Evolutionary conservation across 2,329 filamentous ascomycete species (phyloP).

Genomic region (Microthyrium microscopicum): DNA sequence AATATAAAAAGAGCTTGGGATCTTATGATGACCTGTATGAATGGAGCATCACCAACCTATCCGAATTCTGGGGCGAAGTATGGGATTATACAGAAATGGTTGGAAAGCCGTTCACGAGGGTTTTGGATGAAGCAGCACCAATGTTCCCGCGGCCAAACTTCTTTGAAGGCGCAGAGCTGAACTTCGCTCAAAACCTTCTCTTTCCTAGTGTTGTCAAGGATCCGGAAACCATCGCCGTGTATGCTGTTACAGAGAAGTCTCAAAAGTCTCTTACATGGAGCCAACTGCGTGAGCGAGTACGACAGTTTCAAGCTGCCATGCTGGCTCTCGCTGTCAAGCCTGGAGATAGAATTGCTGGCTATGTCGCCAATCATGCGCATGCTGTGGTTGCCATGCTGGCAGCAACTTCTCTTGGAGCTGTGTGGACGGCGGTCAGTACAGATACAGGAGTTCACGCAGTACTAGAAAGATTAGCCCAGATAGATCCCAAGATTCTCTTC

Average conservation of each 20-base stretch:
- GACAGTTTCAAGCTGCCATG: slow-evolving; percentile 54
- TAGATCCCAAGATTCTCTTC: slow-evolving; percentile 67
- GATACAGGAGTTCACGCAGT: slow-evolving; percentile 88
- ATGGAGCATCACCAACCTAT: slow-evolving; percentile 68
- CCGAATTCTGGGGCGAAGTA: slow-evolving; percentile 67
- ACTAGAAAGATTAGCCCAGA: slow-evolving; percentile 71
- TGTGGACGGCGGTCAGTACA: slow-evolving; percentile 87
- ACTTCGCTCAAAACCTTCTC: slow-evolving; percentile 90
- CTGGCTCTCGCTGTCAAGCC: slow-evolving; percentile 45
- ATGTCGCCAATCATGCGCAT: slow-evolving; percentile 79
- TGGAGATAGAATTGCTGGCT: slow-evolving; percentile 50
- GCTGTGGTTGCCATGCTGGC: slow-evolving; percentile 79
- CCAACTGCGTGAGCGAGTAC: slow-evolving; percentile 62
- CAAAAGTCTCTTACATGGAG: slow-evolving; percentile 58
- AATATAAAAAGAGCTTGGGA: slow-evolving; percentile 43
- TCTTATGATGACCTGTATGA: slow-evolving; percentile 61
- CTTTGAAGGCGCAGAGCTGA: slow-evolving; percentile 63
- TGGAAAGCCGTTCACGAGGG: slow-evolving; percentile 27
- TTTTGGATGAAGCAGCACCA: slow-evolving; percentile 46
- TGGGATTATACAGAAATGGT: slow-evolving; percentile 55
- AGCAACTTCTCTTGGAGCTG: slow-evolving; percentile 62
- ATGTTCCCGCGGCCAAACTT: slow-evolving; percentile 83
- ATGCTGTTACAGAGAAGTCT: slow-evolving; percentile 62
- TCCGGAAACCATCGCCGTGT: slow-evolving; percentile 51
- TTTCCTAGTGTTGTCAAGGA: slow-evolving; percentile 46